These are phyloP conservation scores for Diaporthe helianthi DNA, from an alignment of 2,329 filamentous ascomycete species.

Conservation along the genomic window DNA sequence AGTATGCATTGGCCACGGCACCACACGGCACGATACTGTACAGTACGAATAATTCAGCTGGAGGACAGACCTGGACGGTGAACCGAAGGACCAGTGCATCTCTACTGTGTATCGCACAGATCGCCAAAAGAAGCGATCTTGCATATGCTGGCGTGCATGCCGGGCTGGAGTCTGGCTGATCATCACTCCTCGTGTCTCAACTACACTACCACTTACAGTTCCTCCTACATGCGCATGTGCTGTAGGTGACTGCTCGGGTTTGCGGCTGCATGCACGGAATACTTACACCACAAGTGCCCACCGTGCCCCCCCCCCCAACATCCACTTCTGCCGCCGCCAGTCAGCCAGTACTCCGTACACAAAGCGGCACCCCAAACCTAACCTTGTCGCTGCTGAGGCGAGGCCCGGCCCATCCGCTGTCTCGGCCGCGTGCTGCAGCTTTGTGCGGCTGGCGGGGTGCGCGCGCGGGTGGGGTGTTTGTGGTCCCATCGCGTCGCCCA, in stretches of 20 bases:
- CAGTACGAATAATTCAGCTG: background rate
- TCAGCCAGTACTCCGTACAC: background rate
- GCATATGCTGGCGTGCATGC: slow-evolving; percentile 25
- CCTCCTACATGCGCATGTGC: background rate
- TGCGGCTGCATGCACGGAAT: background rate
- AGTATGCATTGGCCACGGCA: background rate
- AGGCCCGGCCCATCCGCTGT: slow-evolving; percentile 30
- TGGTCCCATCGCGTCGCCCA: background rate
- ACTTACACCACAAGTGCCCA: background rate
- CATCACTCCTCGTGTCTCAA: slow-evolving; percentile 10
- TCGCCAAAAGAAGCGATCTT: slow-evolving; percentile 28
- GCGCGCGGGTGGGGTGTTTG: background rate
- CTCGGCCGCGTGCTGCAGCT: slow-evolving; percentile 31
- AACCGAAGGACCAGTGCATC: background rate
- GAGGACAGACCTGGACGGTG: background rate
- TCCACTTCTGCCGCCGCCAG: slow-evolving; percentile 2
- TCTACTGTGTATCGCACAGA: slow-evolving; percentile 16
- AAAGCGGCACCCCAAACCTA: background rate
- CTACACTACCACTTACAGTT: background rate
- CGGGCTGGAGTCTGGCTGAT: slow-evolving; percentile 15
- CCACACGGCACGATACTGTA: background rate
- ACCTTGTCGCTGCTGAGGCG: slow-evolving; percentile 15
- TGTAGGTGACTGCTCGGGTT: background rate
- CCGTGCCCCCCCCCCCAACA: background rate
- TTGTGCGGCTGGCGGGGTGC: background rate